Base-by-base conservation (phyloP, 768 basidiomycete genomes). In the Trametes gibbosa region DNA sequence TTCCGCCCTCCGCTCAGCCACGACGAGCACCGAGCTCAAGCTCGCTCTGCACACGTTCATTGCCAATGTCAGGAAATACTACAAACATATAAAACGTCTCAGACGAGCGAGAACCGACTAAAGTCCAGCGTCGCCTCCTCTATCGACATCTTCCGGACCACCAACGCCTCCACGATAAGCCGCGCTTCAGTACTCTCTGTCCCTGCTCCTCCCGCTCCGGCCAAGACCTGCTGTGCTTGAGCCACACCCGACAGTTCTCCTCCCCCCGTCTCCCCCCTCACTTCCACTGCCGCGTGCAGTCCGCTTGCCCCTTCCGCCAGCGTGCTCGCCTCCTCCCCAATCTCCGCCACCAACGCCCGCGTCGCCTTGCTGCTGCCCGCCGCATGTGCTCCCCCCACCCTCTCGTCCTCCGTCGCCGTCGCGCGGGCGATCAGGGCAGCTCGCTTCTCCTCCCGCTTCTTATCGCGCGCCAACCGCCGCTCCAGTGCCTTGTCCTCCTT, bases 121-220 rank as follows among this genome's bases (percentile, higher is more conserved):
- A 92, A 90, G 68, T 92, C 89, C 54, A 92, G 69, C 69, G 85
- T 92, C 17, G 77, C 87, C 68, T 92, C 91, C 56, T 89, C 87
- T 2, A 86, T 66, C 17, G 86, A 84, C 74, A 92, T 76, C 70
- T 92, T 90, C 46, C 89, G 80, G 19, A 92, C 84, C 2, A 94
- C 85, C 29, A 93, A 77, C 2, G 84, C 91, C 69, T 94, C 90
- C 10, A 92, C 89, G 47, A 92, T 92, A 4, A 87, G 74, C n/a
- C 87, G 76, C 32, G 81, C 79, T 50, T 79, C 77, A 73, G 76
- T 53, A 68, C 69, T 47, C 66, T 68, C 8, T 66, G 9, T 66
- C 1, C 61, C 68, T 5, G 69, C 10, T 66, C 16, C 66, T 1
- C 62, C 68, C 6, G 51, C 45, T n/a, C n/a, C n/a, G 45, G 65